phyloP scores from a whole-genome alignment of 345 rosid genomes.

The Linum tenue region DNA sequence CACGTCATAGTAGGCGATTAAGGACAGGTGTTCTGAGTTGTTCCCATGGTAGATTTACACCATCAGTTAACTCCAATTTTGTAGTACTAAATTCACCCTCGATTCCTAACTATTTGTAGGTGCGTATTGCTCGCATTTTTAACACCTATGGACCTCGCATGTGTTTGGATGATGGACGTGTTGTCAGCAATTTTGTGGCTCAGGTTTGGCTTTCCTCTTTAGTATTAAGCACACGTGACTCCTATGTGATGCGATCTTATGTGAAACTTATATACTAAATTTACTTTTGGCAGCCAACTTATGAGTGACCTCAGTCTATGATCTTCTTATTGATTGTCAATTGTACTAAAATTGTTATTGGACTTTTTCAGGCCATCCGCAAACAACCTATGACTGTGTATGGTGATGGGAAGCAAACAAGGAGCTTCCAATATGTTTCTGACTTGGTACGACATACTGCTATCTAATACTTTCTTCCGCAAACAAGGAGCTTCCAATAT shows the following conservation, averaged over 20 bases:
- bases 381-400: slow-evolving; percentile 91
- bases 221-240: not conserved
- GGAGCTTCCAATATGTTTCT: slow-evolving; percentile 97
- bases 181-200: slow-evolving; percentile 98
- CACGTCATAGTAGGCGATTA: too few relatives aligned
- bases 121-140: slow-evolving; percentile 94
- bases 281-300: not conserved
- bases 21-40: too few relatives aligned
- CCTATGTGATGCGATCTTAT: too few relatives aligned
- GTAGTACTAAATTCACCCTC: not conserved
- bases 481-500: not conserved
- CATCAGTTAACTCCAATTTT: slow-evolving; percentile 7
- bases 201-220: slow-evolving; percentile 40
- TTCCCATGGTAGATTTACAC: not conserved
- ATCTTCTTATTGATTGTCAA: not conserved
- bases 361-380: slow-evolving; percentile 21
- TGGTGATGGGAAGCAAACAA: slow-evolving; percentile 98
- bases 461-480: not conserved
- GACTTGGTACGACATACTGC: slow-evolving; percentile 56
- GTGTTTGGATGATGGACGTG: slow-evolving; percentile 99
- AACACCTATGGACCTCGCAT: slow-evolving; percentile 98
- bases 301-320: not conserved
- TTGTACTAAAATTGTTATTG: not conserved
- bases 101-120: slow-evolving; percentile 33
- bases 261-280: not conserved